Conservation (phyloP, 306 rosid species). For the Ochetophila trinervis region DNA sequence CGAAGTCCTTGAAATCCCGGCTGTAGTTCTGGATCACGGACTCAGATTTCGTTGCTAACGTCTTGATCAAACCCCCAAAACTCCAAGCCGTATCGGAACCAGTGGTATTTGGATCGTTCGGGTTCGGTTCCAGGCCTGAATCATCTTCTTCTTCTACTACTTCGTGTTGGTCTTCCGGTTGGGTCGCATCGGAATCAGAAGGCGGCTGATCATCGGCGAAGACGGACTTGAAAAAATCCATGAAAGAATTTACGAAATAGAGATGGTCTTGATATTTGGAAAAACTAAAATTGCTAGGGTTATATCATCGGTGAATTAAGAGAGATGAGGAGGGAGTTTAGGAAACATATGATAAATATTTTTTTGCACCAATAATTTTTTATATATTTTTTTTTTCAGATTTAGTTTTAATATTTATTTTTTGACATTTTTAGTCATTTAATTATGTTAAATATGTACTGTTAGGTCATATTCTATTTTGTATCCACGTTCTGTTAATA, state of each 20-base stretch:
- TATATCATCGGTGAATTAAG: too few relatives aligned
- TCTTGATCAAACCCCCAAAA: constrained; percentile 71
- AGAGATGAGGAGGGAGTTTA: too few relatives aligned
- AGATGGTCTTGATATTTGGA: not conserved
- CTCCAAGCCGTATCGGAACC: constrained; percentile 46
- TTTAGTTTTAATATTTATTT: too few relatives aligned
- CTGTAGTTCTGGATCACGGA: constrained; percentile 66
- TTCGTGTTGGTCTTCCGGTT: not conserved
- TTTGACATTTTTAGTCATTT: too few relatives aligned
- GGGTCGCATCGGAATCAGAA: constrained; percentile 11
- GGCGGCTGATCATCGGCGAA: constrained; percentile 54
- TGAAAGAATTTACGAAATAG: not conserved
- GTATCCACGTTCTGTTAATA: too few relatives aligned
- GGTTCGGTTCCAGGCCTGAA: constrained; percentile 1
- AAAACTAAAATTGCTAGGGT: not conserved
- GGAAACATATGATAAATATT: too few relatives aligned
- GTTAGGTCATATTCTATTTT: too few relatives aligned
- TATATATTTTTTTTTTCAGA: too few relatives aligned
- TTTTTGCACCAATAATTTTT: too few relatives aligned
- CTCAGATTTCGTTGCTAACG: constrained; percentile 74
- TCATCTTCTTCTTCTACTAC: constrained; percentile 16
- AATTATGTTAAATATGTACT: too few relatives aligned
- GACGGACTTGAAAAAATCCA: constrained; percentile 65
- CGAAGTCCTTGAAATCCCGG: constrained; percentile 78
- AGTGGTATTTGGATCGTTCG: not conserved